Evolutionary conservation across 176 grass and related monocot species (phyloP).

Genomic region (Eragrostis nindensis): DNA sequence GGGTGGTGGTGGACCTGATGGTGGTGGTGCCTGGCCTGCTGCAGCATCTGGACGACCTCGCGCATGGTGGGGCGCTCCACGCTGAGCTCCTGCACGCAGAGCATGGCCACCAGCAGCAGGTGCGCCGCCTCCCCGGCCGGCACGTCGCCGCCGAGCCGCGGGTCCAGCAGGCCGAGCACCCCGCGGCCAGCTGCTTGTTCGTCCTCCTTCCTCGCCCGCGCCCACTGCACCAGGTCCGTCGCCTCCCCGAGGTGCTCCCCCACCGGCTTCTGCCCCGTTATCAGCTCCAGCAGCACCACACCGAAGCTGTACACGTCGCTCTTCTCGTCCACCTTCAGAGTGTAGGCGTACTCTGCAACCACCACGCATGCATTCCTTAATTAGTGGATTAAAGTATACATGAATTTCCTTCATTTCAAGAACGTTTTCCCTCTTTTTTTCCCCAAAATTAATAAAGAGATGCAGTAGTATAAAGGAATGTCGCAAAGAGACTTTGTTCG

Average conservation of each 20-base stretch:
- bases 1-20: no score
- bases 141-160: conserved; percentile 58
- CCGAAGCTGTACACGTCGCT: conserved; percentile 79
- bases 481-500: no score
- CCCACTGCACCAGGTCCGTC: conserved; percentile 80
- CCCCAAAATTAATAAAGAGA: no score
- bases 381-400: no score
- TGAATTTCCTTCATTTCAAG: no score
- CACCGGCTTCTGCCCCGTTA: conserved; percentile 63
- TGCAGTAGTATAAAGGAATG: no score
- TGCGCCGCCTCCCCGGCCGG: conserved; percentile 65
- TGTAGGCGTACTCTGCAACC: conserved; percentile 79
- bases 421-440: no score
- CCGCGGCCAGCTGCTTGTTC: no score
- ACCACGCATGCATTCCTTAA: no score
- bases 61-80: conserved; percentile 83
- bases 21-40: conserved; percentile 72
- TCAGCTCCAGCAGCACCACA: conserved; percentile 60
- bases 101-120: conserved; percentile 67
- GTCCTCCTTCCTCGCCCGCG: conserved; percentile 41
- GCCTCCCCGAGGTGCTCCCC: conserved; percentile 54
- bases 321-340: conserved; percentile 81
- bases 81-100: conserved; percentile 86
- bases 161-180: conserved; percentile 51
- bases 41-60: conserved; percentile 84